Evolutionary conservation across 2,329 filamentous ascomycete genomes (phyloP).

Genomic region (Colletotrichum phormii): DNA sequence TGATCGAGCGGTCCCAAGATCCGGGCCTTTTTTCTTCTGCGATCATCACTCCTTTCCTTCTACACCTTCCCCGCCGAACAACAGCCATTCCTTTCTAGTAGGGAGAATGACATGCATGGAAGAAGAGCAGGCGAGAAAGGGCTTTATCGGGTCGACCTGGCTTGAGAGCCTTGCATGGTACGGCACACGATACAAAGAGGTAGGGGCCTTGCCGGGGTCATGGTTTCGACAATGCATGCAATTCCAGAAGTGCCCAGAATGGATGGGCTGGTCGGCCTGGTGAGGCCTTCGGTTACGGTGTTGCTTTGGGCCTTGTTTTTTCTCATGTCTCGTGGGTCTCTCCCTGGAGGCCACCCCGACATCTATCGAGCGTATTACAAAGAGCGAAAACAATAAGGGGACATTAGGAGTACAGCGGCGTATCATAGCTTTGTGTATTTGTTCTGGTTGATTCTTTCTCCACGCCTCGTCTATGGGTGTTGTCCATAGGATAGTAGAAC

Average conservation of each 20-base stretch:
- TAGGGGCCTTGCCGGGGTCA: conserved; percentile 1
- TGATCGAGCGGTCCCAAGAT: conserved; percentile 43
- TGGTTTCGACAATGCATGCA: conserved; percentile 24
- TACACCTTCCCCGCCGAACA: not conserved
- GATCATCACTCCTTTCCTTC: not conserved
- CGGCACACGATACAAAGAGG: conserved; percentile 5
- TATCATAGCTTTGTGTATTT: conserved; percentile 42
- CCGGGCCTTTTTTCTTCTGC: conserved; percentile 5
- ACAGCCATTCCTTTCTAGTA: conserved; percentile 21
- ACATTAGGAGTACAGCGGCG: conserved; percentile 42
- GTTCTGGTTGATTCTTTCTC: conserved; percentile 29
- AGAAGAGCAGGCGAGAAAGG: conserved; percentile 9
- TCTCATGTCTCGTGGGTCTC: conserved; percentile 38
- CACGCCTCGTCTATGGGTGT: conserved; percentile 35
- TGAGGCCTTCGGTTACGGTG: conserved; percentile 26
- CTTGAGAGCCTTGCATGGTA: conserved; percentile 11
- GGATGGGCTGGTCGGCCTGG: conserved; percentile 24
- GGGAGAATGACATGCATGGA: conserved; percentile 23
- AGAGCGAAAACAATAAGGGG: conserved; percentile 39
- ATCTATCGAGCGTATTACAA: conserved; percentile 36
- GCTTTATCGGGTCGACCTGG: not conserved
- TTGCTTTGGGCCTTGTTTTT: conserved; percentile 24
- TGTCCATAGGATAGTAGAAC: conserved; percentile 38
- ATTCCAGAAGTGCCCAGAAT: conserved; percentile 29
- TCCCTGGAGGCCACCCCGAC: conserved; percentile 15